Percentiles rank a stretch among this genome's conserved stretches.
These are phyloP conservation scores for Agaricus sinodeliciosus DNA, from an alignment of 768 basidiomycete genomes.

Conservation along the genomic window DNA sequence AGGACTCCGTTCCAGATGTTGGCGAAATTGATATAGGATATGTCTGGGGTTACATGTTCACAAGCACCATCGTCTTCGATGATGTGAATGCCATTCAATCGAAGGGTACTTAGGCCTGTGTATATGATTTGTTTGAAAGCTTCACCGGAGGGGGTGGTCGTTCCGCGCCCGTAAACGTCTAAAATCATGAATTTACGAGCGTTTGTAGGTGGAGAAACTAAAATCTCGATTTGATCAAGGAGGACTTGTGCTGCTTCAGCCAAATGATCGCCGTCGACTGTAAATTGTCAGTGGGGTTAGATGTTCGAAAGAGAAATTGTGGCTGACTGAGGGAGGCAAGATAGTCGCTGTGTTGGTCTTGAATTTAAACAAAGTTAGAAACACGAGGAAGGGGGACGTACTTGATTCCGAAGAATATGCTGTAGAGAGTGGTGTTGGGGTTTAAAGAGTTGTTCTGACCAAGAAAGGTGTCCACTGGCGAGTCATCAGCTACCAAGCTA, in stretches of 20 bases:
- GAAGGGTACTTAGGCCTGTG: constrained; percentile 32
- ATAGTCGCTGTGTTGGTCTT: constrained; percentile 29
- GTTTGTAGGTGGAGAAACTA: constrained; percentile 44
- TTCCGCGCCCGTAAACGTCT: constrained; percentile 45
- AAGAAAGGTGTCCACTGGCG: constrained; percentile 36
- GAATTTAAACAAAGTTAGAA: constrained; percentile 4
- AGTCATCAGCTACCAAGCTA: not conserved
- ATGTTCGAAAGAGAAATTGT: not conserved
- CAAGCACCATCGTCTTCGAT: too few species aligned
- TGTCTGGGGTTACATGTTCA: constrained; percentile 26
- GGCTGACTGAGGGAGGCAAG: constrained; percentile 32
- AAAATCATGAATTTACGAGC: constrained; percentile 43
- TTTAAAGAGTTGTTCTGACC: constrained; percentile 37
- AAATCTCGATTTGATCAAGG: constrained; percentile 36
- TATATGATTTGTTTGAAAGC: constrained; percentile 41
- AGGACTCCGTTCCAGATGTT: constrained; percentile 46
- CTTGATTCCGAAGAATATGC: constrained; percentile 52
- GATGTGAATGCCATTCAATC: constrained; percentile 5
- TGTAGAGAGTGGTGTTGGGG: constrained; percentile 41
- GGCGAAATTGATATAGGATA: constrained; percentile 42
- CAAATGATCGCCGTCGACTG: constrained; percentile 41
- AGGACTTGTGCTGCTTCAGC: constrained; percentile 36
- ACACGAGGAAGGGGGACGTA: constrained; percentile 15
- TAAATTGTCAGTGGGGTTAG: not conserved
- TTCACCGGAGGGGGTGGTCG: constrained; percentile 32